Conservation (phyloP, 1,284 basidiomycete genomes). For the Sporisorium sorghi region DNA sequence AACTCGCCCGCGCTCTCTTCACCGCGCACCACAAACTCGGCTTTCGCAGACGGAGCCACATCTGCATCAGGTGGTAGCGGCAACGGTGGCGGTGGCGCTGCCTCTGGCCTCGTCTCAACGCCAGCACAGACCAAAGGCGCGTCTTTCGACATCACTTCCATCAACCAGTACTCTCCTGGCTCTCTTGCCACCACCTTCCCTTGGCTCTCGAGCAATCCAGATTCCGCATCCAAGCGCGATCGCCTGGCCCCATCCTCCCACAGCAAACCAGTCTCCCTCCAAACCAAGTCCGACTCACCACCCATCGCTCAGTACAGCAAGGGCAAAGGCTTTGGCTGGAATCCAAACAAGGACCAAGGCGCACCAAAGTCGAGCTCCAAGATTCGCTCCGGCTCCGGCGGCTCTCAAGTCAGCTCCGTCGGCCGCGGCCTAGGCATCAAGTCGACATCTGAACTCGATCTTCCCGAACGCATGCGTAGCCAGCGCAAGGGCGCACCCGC, state of each 20-base stretch:
- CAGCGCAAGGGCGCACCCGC: slow-evolving; percentile 41
- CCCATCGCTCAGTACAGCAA: slow-evolving; percentile 40
- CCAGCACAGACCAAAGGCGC: slow-evolving; percentile 12
- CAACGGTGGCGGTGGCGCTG: slow-evolving; percentile 1
- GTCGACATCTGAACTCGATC: slow-evolving; percentile 41
- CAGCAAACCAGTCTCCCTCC: neutral
- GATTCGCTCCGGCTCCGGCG: slow-evolving; percentile 8
- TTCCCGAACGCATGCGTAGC: slow-evolving; percentile 42
- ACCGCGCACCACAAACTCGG: slow-evolving; percentile 18
- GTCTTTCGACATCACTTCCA: slow-evolving; percentile 24
- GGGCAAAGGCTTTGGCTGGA: slow-evolving; percentile 50
- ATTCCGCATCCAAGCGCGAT: slow-evolving; percentile 15
- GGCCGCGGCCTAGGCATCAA: slow-evolving; percentile 30
- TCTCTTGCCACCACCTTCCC: slow-evolving; percentile 36
- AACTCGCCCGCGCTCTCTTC: slow-evolving; percentile 36
- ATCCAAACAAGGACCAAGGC: slow-evolving; percentile 22
- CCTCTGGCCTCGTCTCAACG: slow-evolving; percentile 12
- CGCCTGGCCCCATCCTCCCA: slow-evolving; percentile 8
- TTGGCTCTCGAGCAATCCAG: slow-evolving; percentile 30
- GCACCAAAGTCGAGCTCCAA: slow-evolving; percentile 27
- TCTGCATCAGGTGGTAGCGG: no score
- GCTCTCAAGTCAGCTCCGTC: slow-evolving; percentile 9
- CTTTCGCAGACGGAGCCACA: slow-evolving; percentile 6
- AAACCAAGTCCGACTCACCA: slow-evolving; percentile 25
- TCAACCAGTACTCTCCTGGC: slow-evolving; percentile 39